Base-by-base conservation (phyloP, 495 filamentous ascomycete genomes). In the Bryoglossum gracile region DNA sequence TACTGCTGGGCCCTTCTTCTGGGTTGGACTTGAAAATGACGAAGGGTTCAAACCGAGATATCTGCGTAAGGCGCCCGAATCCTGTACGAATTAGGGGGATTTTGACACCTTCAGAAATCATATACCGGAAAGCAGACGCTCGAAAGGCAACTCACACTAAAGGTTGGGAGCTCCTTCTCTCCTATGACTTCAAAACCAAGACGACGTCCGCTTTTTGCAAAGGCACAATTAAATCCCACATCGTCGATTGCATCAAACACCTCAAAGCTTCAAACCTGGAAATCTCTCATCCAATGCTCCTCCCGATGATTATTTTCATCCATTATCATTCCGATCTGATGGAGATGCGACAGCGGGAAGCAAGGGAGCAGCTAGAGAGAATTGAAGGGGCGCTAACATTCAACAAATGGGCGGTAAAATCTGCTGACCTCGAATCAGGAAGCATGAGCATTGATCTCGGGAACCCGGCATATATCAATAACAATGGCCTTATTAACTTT, bases 101-200 rank as follows among this genome's bases (percentile, higher is more conserved):
- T 10, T 13, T 48, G n/a, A n/a, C n/a, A n/a, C n/a, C n/a, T n/a
- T n/a, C n/a, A 74, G 68, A 77, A 53, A 69, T 77, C 51, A 66
- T 76, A 22, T 73, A 72, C 56, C 69, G 74, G 39, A 77, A 77
- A 62, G 71, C 67, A 25, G 74, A 77, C 46, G 74, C 76, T 21
- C 68, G 72, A 14, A 77, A 77, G 46, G 75, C 71, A 56, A 73
- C 71, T 17, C 61, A 60, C 35, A 77, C 74, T 18, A 66, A 73
- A 17, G 73, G 74, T 14, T 76, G 73, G 73, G 74, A 78, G 55
- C 56, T 78, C 9, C 74, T 71, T 64, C 64, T 78, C 14, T 72
- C 69, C 13, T 70, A 78, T 49, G 69, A 68, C 10, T 69, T 75
- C 51, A 62, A 58, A 10, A 69, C 64, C 0, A 60, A 62, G 30